phyloP scores from a whole-genome alignment of 768 basidiomycete species.

The Mycena haematopus region DNA sequence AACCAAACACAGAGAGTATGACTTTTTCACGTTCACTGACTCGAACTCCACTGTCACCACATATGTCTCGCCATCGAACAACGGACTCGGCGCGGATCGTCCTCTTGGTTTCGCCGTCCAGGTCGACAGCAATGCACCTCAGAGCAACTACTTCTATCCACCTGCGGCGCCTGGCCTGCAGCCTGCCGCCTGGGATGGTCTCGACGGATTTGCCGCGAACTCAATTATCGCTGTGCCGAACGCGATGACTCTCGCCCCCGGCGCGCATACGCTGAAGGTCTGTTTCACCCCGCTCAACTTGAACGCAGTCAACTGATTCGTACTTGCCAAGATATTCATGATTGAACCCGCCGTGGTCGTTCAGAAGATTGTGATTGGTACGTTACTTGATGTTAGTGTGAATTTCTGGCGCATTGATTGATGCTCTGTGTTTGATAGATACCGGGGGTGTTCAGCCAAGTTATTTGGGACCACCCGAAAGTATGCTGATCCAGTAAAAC shows the following conservation, averaged over 20 bases:
- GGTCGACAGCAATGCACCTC: slow-evolving; percentile 51
- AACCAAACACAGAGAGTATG: slow-evolving; percentile 57
- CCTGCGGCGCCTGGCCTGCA: slow-evolving; percentile 49
- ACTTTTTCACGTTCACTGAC: slow-evolving; percentile 65
- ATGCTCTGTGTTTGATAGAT: slow-evolving; percentile 42
- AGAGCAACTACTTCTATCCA: slow-evolving; percentile 55
- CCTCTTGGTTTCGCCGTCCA: slow-evolving; percentile 60
- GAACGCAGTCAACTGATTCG: not conserved
- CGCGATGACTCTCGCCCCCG: slow-evolving; percentile 49
- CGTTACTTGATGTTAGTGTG: slow-evolving; percentile 20
- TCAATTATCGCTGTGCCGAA: slow-evolving; percentile 50
- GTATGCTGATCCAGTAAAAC: slow-evolving; percentile 36
- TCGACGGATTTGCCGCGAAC: slow-evolving; percentile 61
- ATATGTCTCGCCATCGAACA: slow-evolving; percentile 59
- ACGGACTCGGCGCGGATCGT: slow-evolving; percentile 53
- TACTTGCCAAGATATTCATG: slow-evolving; percentile 49
- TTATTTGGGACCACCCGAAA: slow-evolving; percentile 72
- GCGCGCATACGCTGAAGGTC: slow-evolving; percentile 66
- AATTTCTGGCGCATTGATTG: no score
- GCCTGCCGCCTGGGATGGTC: slow-evolving; percentile 54
- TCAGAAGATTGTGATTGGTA: slow-evolving; percentile 68
- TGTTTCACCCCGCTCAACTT: slow-evolving; percentile 10
- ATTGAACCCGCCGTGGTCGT: slow-evolving; percentile 66
- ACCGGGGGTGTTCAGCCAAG: slow-evolving; percentile 60
- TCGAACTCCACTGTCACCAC: slow-evolving; percentile 55